Conservation (phyloP, 129 eudicot species). For the Pulicaria dysenterica region DNA sequence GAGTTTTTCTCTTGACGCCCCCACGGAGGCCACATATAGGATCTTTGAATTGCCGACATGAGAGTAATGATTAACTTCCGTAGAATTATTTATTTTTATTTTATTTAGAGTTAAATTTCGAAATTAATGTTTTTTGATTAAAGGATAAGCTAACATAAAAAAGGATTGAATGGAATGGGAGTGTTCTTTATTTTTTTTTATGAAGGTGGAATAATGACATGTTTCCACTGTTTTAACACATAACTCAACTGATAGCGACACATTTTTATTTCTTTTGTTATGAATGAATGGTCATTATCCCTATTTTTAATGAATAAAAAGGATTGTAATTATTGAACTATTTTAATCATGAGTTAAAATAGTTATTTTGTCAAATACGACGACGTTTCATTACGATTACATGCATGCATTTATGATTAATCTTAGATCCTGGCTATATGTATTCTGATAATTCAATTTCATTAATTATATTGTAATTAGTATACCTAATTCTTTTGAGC, state of each 20-base stretch:
- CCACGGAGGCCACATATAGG: too few relatives aligned
- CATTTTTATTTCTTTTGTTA: not conserved
- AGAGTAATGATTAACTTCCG: not conserved
- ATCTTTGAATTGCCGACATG: not conserved
- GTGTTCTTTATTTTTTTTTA: not conserved
- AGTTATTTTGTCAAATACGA: not conserved
- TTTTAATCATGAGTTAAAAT: not conserved
- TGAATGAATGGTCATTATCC: not conserved
- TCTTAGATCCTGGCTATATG: too few relatives aligned
- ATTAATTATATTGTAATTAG: too few relatives aligned
- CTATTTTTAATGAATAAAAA: not conserved
- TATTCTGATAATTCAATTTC: too few relatives aligned
- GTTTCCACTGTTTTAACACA: constrained; percentile 10
- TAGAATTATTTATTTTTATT: not conserved
- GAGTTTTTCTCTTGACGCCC: too few relatives aligned
- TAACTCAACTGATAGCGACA: not conserved
- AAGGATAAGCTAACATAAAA: not conserved
- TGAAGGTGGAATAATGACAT: constrained; percentile 20
- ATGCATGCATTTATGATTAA: too few relatives aligned
- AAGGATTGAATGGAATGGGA: not conserved
- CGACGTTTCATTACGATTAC: too few relatives aligned
- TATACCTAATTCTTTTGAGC: too few relatives aligned
- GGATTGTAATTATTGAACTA: not conserved
- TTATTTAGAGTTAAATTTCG: not conserved
- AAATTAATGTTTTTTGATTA: not conserved